Evolutionary conservation across 768 basidiomycete species (phyloP), one percentile per base, ranked within the genome.

Genomic region (Filobasidium wieringae): DNA sequence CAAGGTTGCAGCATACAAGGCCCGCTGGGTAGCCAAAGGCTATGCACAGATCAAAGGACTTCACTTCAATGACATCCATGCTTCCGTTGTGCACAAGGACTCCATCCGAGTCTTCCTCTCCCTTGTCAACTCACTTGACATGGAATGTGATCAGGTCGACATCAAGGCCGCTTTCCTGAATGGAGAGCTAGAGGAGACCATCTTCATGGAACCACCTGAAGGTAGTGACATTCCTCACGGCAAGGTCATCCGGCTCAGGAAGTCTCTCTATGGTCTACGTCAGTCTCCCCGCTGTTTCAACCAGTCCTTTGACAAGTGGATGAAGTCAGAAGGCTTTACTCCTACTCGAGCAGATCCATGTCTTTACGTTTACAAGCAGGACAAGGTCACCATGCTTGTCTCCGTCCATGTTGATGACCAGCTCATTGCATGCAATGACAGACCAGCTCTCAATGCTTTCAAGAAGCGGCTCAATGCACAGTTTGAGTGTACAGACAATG

Each of bases 1-100:
- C 5, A 61, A 64, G 0, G 72, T 78, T 24, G 54, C 61, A 1
- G 60, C 68, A 5, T 76, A 76, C 72, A 78, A 79, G 65, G 76
- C 72, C 19, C 51, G 77, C 36, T 64, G 79, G 15, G 77, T 78
- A 32, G 77, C 77, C 0, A 67, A 76, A 55, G 76, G 80, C 0
- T 77, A 72, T 63, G 63, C 70, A 2, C 77, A 80, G 59, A 64
- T 63, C 47, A 72, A 67, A n/a, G 74, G 78, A 0, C 59, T 77
- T 15, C 74, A 80, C 60, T 80, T 72, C 64, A 53, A 62, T 29
- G 74, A 78, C 12, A 76, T 70, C 0, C 69, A 66, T 11, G 60
- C 73, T 1, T 69, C 74, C 1, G 67, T 66, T 8, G 72, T 68
- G 36, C 63, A 11, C 53, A 55, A 65, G 29, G 58, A 62, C 1